Conservation (phyloP, 2,329 filamentous ascomycete genomes). For the Calonectria pauciramosa region DNA sequence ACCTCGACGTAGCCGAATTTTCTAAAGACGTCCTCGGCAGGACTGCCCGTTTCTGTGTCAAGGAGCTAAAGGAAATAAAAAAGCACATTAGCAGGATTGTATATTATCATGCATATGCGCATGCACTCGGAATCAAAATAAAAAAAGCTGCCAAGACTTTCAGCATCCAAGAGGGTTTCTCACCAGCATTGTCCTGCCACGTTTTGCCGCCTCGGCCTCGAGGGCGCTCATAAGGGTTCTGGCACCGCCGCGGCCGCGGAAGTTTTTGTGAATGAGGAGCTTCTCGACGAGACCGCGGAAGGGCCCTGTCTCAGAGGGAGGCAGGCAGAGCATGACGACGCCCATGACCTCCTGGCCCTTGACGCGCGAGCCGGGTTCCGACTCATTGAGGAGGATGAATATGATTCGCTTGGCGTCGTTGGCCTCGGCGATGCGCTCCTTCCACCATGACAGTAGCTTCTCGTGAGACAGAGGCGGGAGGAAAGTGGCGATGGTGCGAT, state of each 20-base stretch:
- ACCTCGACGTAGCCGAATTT: slow-evolving; percentile 69
- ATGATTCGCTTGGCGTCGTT: slow-evolving; percentile 62
- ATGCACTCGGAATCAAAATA: neutral
- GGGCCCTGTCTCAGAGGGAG: slow-evolving; percentile 67
- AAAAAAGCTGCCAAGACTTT: neutral
- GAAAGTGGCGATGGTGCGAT: slow-evolving; percentile 70
- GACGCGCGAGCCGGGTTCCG: slow-evolving; percentile 49
- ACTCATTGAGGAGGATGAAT: slow-evolving; percentile 62
- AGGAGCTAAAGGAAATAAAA: slow-evolving; percentile 56
- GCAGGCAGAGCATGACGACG: slow-evolving; percentile 67
- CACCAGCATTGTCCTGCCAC: slow-evolving; percentile 67
- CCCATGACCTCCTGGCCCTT: slow-evolving; percentile 65
- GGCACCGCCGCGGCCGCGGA: slow-evolving; percentile 66
- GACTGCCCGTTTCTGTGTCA: slow-evolving; percentile 65
- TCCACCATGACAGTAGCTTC: slow-evolving; percentile 71
- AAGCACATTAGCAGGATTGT: neutral
- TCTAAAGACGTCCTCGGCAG: slow-evolving; percentile 67
- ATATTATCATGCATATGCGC: neutral
- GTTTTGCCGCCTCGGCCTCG: slow-evolving; percentile 65
- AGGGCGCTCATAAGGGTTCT: slow-evolving; percentile 65
- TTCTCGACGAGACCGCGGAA: slow-evolving; percentile 70
- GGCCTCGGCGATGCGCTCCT: slow-evolving; percentile 63
- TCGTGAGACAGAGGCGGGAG: slow-evolving; percentile 70
- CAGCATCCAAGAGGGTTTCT: slow-evolving; percentile 44
- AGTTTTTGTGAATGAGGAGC: slow-evolving; percentile 67